phyloP scores from a whole-genome alignment of 371 early-diverging fungal species.

The Syncephalis plumigaleata region DNA sequence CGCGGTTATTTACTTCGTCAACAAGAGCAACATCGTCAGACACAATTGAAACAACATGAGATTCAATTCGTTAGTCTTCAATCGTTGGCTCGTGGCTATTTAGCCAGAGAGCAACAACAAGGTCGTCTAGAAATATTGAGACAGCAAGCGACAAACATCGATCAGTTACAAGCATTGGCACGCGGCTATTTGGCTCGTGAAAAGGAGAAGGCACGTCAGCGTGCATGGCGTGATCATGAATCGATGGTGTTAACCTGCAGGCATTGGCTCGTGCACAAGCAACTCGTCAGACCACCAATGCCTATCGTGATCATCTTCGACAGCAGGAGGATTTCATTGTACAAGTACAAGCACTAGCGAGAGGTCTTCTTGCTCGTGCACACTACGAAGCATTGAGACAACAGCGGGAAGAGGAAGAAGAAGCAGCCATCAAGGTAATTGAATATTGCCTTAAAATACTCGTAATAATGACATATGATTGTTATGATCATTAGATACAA shows the following conservation, averaged over 20 bases:
- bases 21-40: neutral
- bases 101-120: neutral
- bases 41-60: neutral
- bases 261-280: neutral
- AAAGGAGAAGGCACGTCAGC: neutral
- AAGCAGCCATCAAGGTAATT: too few species aligned
- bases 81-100: neutral
- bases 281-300: neutral
- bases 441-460: too few species aligned
- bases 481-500: constrained; percentile 42
- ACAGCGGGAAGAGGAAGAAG: too few species aligned
- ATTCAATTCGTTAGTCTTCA: neutral
- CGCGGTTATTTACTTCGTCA: neutral
- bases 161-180: neutral
- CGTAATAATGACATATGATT: too few species aligned
- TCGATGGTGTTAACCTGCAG: neutral
- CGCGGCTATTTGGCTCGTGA: neutral
- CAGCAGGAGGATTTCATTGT: constrained; percentile 15
- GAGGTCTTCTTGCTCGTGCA: constrained; percentile 11
- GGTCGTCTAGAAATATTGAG: neutral
- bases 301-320: constrained; percentile 4
- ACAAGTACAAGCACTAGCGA: constrained; percentile 31
- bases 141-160: neutral
- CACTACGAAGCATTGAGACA: neutral
- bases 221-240: neutral